A percentile compares a stretch with the other conserved stretches of the same genome.
Evolutionary conservation across 78 protist genomes (phyloP).

Genomic region (Protostelium mycophagum): DNA sequence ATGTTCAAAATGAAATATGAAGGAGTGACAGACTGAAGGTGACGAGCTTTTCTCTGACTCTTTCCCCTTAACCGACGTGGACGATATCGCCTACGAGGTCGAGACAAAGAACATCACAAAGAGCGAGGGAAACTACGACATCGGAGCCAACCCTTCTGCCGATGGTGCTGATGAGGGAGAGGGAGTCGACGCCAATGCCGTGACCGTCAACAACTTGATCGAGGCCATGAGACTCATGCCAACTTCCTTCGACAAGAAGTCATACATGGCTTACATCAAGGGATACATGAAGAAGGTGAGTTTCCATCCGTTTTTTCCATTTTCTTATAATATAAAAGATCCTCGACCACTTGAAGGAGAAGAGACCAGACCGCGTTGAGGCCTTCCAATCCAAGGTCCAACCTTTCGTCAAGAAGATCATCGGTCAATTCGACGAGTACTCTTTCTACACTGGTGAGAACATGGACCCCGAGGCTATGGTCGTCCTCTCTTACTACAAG

Average conservation of each 20-base stretch:
- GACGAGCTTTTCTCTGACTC: constrained; percentile 64
- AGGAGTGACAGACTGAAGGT: constrained; percentile 1
- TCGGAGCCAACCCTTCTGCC: constrained; percentile 72
- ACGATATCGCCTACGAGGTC: constrained; percentile 54
- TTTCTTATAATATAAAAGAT: not conserved
- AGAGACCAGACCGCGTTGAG: constrained; percentile 64
- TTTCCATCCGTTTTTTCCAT: not conserved
- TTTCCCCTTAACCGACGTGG: constrained; percentile 26
- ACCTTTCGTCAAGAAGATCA: constrained; percentile 37
- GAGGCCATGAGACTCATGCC: constrained; percentile 17
- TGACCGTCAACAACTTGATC: constrained; percentile 53
- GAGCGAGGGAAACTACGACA: constrained; percentile 31
- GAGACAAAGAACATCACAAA: constrained; percentile 37
- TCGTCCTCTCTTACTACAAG: constrained; percentile 48
- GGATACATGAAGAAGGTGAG: constrained; percentile 64
- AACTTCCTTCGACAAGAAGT: constrained; percentile 66
- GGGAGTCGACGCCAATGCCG: constrained; percentile 5
- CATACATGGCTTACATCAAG: constrained; percentile 66
- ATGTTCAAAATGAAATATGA: not conserved
- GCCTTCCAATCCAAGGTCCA: constrained; percentile 50
- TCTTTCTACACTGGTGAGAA: constrained; percentile 60
- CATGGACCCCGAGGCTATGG: constrained; percentile 68
- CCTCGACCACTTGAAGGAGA: constrained; percentile 9
- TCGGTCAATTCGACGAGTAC: constrained; percentile 61
- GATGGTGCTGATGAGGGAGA: constrained; percentile 47